Evolutionary conservation across 2,329 filamentous ascomycete genomes (phyloP), one percentile per base, ranked within the genome.

Genomic region (Alternaria ethzedia): DNA sequence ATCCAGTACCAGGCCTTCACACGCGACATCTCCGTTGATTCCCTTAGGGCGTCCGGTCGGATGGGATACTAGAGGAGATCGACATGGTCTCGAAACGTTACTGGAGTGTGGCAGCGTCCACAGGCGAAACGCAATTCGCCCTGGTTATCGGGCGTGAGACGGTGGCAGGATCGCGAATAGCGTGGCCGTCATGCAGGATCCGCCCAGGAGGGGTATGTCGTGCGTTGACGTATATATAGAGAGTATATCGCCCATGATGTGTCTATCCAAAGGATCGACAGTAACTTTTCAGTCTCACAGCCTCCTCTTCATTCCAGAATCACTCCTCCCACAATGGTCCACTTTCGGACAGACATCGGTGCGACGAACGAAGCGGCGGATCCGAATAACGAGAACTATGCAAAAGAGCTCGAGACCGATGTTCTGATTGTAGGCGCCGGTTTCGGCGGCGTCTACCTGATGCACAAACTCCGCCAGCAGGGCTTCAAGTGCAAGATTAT

Each of bases 361-460:
- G 70, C 65, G 11, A 72, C 68, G 15, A 72, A 73, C 28, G 59
- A 70, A 57, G 62, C 67, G 9, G 68, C 70, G 4, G 57, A 58
- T 2, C 59, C 62, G 1, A 52, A 64, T 7, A 75, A 75, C 49
- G 76, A 78, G 54, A 78, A 69, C 21, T 80, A 80, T 60, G 74
- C 69, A 26, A 72, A 80, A 47, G 73, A 79, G 17, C 65, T 80
- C 21, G 75, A 80, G 21, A 78, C 73, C 1, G 78, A 80, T 23
- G 77, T 78, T 9, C 47, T 80, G n/a, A 79, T 80, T 32, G 76
- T 82, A 6, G 80, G 80, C 32, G 79, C 78, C 30, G 80, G 82
- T 0, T 82, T 83, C 58, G 78, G 80, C 21, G 81, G 82, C 17
- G 74, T 82, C 7, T 82, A 80, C 25, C 63, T 80, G 25, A 78